Evolutionary conservation across 208 protist genomes (phyloP), one percentile per base, ranked within the genome.

Genomic region (Tritrichomonas foetus): DNA sequence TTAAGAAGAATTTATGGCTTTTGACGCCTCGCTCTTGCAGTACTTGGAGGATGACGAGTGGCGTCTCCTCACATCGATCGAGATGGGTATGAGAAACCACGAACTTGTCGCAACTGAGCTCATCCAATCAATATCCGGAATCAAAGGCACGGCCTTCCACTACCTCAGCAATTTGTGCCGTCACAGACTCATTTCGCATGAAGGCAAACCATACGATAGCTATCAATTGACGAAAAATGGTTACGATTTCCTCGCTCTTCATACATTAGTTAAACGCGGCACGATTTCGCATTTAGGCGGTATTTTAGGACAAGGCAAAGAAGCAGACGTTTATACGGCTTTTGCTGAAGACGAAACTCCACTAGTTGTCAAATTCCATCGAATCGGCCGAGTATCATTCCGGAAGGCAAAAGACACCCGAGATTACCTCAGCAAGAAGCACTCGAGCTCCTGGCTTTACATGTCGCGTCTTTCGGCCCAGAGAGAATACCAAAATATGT

Each of bases 61-160:
- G 53, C 94, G 95, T 72, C 93, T 96, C n/a, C 93, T 96, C 55
- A 94, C 94, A 0, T 94, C 94, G 0, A 95, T 99, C 16, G 98
- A 99, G 95, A 97, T 99, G 97, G 98, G 98, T 44, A 99, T 99
- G 98, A 98, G 98, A 55, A 99, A 99, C 95, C 99, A 99, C 96
- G 98, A 99, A 82, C 94, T 99, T 1, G 96, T 98, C 0, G 98
- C 99, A 0, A 96, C 96, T 0, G 95, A 95, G 44, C 96, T 99
- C 1, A 97, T 99, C 92, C 96, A 97, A 50, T 96, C 95, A 74
- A 98, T 99, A 94, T 97, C 98, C 0, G 97, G 97, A 80, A 96
- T 99, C 8, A 5, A 41, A 33, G 53, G 82, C 47, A 47, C 53
- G 22, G 49, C n/a, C 47, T n/a, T 49, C 47, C 49, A 93, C 39